Base-by-base conservation (phyloP, 2,329 filamentous ascomycete species). In the Penicillium glabrum region DNA sequence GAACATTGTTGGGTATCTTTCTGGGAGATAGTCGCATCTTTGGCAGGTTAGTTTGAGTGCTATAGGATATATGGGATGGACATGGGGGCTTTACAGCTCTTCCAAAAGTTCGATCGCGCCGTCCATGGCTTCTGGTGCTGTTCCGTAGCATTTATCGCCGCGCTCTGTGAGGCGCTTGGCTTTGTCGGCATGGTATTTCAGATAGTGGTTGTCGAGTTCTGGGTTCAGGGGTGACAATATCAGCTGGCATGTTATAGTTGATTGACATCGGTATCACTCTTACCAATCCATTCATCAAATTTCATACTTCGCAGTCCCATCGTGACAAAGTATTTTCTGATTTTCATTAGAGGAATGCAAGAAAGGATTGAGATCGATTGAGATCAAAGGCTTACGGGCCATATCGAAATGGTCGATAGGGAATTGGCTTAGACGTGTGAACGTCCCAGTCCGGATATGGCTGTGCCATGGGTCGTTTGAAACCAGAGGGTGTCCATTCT, bases 121-220 rank as follows among this genome's bases (percentile, higher is more conserved):
- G 24, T 87, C 83, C 69, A 83, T 88, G 1, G 89, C 89, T 59
- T 89, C 83, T 0, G 89, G 87, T 2, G 86, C 83, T 0, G 90
- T 93, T 14, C 75, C 75, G 68, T 85, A 87, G 75, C 89, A 91
- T 71, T 88, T 89, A 0, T 73, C 60, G 0, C 86, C 89, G 0
- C 90, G 83, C 60, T 90, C 85, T 14, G 70, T 66, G 47, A 96
- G 89, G 1, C 91, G 84, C 14, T 77, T 76, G 1, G 83, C 81
- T 74, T 96, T 96, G 61, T 88, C 83, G 31, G 81, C 81, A 73
- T 96, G 90, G 70, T 82, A 96, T 52, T 83, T 84, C 1, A 86
- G 81, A 70, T 85, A 96, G 46, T 93, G 83, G 68, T 89, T 93
- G 74, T 96, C 91, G 26, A 96, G 83, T 74, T 96, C 89, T 82